Conservation (phyloP, 2,329 filamentous ascomycete species). For the Zalaria sp. region DNA sequence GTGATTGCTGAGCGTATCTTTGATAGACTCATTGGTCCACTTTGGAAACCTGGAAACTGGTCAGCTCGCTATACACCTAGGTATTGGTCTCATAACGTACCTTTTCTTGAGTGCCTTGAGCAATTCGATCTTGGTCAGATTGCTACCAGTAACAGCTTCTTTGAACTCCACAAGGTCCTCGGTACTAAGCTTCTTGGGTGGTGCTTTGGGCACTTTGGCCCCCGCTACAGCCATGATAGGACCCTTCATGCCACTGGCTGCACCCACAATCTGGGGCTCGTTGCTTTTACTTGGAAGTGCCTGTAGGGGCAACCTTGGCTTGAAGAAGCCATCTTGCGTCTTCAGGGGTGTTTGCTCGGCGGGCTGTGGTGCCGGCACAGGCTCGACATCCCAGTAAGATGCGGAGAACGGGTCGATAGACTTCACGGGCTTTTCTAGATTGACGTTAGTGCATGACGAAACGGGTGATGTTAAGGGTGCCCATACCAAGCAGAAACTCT, state of each 20-base stretch:
- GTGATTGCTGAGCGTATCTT: slow-evolving; percentile 51
- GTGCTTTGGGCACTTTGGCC: slow-evolving; percentile 20
- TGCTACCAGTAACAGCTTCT: slow-evolving; percentile 51
- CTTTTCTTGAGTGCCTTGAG: slow-evolving; percentile 62
- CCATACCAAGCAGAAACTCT: slow-evolving; percentile 41
- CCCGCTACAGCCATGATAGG: slow-evolving; percentile 17
- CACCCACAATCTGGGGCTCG: slow-evolving; percentile 13
- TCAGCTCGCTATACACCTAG: slow-evolving; percentile 6
- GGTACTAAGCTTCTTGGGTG: slow-evolving; percentile 35
- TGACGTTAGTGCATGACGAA: background rate
- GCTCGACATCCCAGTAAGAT: slow-evolving; percentile 53
- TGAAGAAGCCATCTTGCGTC: slow-evolving; percentile 14
- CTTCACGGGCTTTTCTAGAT: slow-evolving; percentile 25
- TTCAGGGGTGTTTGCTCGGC: background rate
- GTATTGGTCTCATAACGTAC: slow-evolving; percentile 19
- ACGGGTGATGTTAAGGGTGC: background rate
- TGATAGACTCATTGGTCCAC: slow-evolving; percentile 55
- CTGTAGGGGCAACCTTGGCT: slow-evolving; percentile 28
- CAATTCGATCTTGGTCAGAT: slow-evolving; percentile 60
- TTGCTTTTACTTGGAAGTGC: slow-evolving; percentile 19
- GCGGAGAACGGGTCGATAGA: slow-evolving; percentile 79
- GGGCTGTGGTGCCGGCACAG: slow-evolving; percentile 4
- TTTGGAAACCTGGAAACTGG: slow-evolving; percentile 44
- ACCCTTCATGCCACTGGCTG: slow-evolving; percentile 17
- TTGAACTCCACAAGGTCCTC: slow-evolving; percentile 56